These are phyloP conservation scores for Macroventuria anomochaeta DNA, from an alignment of 2,329 filamentous ascomycete species.

Conservation along the genomic window DNA sequence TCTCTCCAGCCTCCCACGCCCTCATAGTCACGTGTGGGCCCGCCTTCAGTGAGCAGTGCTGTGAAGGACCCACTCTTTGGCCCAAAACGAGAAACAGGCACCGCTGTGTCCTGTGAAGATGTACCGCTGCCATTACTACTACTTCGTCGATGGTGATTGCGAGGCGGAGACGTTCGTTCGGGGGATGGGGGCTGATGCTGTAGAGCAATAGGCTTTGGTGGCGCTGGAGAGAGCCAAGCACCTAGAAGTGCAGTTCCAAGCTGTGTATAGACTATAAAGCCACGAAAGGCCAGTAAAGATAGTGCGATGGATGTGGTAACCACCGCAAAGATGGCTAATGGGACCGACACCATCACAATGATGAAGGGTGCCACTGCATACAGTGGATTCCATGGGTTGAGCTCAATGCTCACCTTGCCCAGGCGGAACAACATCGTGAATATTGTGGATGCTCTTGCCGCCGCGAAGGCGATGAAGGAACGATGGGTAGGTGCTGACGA, in stretches of 20 bases:
- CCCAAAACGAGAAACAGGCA: constrained; percentile 25
- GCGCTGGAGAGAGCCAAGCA: constrained; percentile 43
- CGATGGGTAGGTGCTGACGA: neutral
- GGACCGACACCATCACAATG: constrained; percentile 49
- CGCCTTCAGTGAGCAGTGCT: constrained; percentile 42
- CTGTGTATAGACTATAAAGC: constrained; percentile 52
- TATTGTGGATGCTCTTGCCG: neutral
- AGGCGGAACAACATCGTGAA: constrained; percentile 24
- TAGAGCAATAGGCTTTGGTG: constrained; percentile 19
- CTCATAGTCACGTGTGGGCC: constrained; percentile 51
- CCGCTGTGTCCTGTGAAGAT: constrained; percentile 30
- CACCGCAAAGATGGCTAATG: constrained; percentile 48
- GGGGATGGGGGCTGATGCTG: constrained; percentile 17
- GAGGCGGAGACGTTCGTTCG: constrained; percentile 33
- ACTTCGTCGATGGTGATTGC: constrained; percentile 33
- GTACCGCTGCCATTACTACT: constrained; percentile 30
- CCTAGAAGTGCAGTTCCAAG: constrained; percentile 50
- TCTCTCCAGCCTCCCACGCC: constrained; percentile 53
- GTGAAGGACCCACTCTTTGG: constrained; percentile 46
- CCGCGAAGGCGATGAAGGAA: neutral
- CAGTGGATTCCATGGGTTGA: constrained; percentile 38
- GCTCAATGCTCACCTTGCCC: constrained; percentile 21
- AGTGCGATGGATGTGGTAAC: constrained; percentile 50
- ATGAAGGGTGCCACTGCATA: constrained; percentile 46
- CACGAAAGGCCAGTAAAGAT: constrained; percentile 48